Base-by-base conservation (phyloP, 345 rosid species). In the Corchorus capsularis region DNA sequence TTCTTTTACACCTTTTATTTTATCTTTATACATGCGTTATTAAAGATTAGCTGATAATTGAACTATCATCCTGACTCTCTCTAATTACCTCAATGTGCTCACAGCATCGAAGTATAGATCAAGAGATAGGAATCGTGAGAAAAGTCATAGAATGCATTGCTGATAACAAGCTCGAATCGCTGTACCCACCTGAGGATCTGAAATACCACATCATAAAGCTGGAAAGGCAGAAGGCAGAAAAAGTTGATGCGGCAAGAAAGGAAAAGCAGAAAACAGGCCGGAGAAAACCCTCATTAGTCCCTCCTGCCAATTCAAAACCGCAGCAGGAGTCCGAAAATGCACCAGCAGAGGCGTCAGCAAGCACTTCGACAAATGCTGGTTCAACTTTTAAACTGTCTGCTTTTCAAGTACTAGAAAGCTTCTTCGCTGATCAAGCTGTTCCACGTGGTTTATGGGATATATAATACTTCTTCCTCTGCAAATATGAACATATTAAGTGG, bases 91-190 rank as follows among this genome's bases (percentile, higher is more conserved):
- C 17, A 73, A 56, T 41, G 20, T 35, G 8, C 46, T 27, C 20
- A 11, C 82, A 87, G 90, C 59, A 69, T 22, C 73, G 14, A 66
- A 76, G 74, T 46, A 61, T 69, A 10, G 76, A 62, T 15, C 32
- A 56, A 3, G 68, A 78, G 71, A 20, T 82, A 45, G 83, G 64
- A 43, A 67, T 47, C 20, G 5, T 75, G 8, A 72, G 47, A 53
- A 41, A 65, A 61, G 82, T 79, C 16, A 61, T 74, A 22, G 67
- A 68, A 78, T 87, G 84, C 78, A 67, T 83, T 39, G 69, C 39
- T 53, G 71, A 69, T 15, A 52, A 70, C 78, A 70, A 73, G 60
- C 77, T 87, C 3, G 79, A 77, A 32, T 73, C 62, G 6, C 35
- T 11, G 41, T 61, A 19, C 22, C 62, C 59, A 13, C 56, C 59